Base-by-base conservation (phyloP, 768 basidiomycete species). In the Lentinula boryana region DNA sequence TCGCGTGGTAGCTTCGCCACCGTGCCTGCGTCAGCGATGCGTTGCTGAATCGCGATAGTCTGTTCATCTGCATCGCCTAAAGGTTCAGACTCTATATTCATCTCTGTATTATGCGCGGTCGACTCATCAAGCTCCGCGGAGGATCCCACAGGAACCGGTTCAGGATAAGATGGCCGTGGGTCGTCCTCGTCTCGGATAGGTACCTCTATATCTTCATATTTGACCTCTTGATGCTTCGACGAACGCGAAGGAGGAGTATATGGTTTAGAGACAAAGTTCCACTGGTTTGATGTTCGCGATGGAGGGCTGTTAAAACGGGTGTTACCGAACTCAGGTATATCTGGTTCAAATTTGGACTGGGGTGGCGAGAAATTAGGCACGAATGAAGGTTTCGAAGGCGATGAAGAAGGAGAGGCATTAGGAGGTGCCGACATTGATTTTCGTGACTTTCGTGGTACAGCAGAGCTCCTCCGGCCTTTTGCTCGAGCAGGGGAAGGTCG, bases 371-470 rank as follows among this genome's bases (percentile, higher is more conserved):
- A 69, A 63, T 64, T 59, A 61, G 58, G 65, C n/a, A 67, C 62
- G 9, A 65, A 50, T 13, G 70, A 65, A 4, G 69, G 61, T 66
- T 68, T 73, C 31, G 68, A 55, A 33, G 79, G 76, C 18, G 81
- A 77, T 27, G 78, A 76, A 12, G 78, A 74, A 1, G 79, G 76
- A 7, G 74, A 74, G 50, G 78, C 63, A 65, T 86, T 81, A 5
- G 87, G 86, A 27, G 88, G 88, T 12, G 85, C 88, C 13, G 91
- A 91, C 63, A 83, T 78, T 3, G 89, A 88, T 69, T 88, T 87
- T 52, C 88, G 85, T 32, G 83, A 78, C 67, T 81, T 87, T 46
- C 77, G 81, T 5, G 76, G 67, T 6, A 61, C 64, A 62, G 65
- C 61, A 68, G 69, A 62, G 63, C 75, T 79, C 63, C 80, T 75